Base-by-base conservation (phyloP, 306 rosid species). In the Myrica gale region DNA sequence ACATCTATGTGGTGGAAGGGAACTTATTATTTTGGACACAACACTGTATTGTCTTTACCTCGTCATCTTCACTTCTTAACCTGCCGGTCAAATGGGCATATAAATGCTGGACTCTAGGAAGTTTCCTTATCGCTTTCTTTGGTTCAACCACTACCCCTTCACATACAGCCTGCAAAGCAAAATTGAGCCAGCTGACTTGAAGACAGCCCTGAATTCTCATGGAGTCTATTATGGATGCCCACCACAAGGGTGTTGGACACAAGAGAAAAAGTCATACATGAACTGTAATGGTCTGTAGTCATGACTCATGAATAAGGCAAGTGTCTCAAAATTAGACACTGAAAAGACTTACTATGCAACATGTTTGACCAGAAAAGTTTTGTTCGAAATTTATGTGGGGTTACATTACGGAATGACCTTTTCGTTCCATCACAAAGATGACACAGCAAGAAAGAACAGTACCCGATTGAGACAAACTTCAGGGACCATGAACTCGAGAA, bases 31-130 rank as follows among this genome's bases (percentile, higher is more conserved):
- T 68, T 61, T n/a, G 37, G 45, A 41, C 19, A 75, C 21, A 45
- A 60, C 68, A 78, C n/a, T 63, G 17, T 63, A 61, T 46, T 19
- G 44, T n/a, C 68, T 66, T 74, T 85, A 95, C 99, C 97, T 95
- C 99, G 71, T 95, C 97, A 50, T 89, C 97, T 82, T 92, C 92
- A 7, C 85, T 85, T 87, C 76, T 83, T 80, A 92, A 82, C 81
- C 82, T 87, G 71, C 97, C 96, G 2, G 85, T 52, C 85, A 92
- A 78, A 82, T 85, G 90, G 58, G 97, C 92, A 79, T 77, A 92
- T 80, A 95, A 83, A 85, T 90, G 99, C 83, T 92, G 99, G 68
- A 95, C 87, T 84, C 97, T 87, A 1, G 91, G 88, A 65, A 95
- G 96, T 83, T 90, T 95, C 68, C 91, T 77, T 60, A 95, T 82